Base-by-base conservation (phyloP, 306 rosid species). In the Dryas octopetala region DNA sequence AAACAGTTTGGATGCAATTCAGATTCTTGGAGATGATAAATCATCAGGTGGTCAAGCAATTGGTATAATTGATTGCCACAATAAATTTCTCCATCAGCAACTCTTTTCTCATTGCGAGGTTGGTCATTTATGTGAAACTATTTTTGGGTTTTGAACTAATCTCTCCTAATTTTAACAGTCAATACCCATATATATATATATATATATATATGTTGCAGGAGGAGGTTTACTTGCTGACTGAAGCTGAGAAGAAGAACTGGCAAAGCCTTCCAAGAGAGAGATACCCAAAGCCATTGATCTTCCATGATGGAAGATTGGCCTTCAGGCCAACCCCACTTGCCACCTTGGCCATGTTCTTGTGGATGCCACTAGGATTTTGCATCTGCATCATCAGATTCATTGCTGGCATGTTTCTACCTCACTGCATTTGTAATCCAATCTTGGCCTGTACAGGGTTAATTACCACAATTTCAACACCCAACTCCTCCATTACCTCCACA, bases 251-350 rank as follows among this genome's bases (percentile, higher is more conserved):
- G 74, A 88, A 82, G 70, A 83, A 54, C 6, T 83, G 90, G 91
- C 75, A 71, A 15, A 79, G 49, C 41, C 86, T 89, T 46, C 86
- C 91, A n/a, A 88, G 82, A 76, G 86, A 83, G 44, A 83, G 72
- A 23, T 83, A 85, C 78, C 92, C 86, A 2, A 85, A 88, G 66
- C 82, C 88, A 43, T 47, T 91, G 82, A 82, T 89, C 23, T 91
- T 91, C 83, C 97, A 91, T 71, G 97, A 91, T 77, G 95, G 97
- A 76, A 88, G 97, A 81, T 70, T 89, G 61, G 91, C 92, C 57
- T 82, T 91, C 71, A 86, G 76, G 40, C 92, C 97, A 69, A 84
- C 88, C 63, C 79, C 75, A 40, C 17, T 62, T 10, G 83, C 86
- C 48, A 76, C 83, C 61, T 76, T 89, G 14, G 88, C 78, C 38